Conservation (phyloP, 345 rosid species). For the Murraya koenigii region DNA sequence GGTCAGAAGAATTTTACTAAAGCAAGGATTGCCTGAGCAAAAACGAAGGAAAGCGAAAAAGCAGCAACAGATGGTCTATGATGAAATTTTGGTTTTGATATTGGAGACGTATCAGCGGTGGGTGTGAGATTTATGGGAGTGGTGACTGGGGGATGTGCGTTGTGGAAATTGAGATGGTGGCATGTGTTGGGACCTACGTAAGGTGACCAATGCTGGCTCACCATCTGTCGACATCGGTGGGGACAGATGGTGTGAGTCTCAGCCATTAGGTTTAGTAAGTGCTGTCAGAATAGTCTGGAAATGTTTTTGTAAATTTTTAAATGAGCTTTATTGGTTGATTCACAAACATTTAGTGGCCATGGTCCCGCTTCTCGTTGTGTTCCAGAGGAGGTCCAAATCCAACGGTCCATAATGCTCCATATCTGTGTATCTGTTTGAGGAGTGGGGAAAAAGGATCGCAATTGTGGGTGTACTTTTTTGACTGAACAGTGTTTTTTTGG, state of each 20-base stretch:
- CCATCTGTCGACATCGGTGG: slow-evolving; percentile 14
- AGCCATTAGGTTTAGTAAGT: slow-evolving; percentile 7
- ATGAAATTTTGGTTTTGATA: not conserved
- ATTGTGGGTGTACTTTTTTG: not conserved
- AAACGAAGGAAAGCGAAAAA: not conserved
- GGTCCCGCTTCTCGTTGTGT: slow-evolving; percentile 16
- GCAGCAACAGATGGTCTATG: not conserved
- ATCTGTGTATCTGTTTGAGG: not conserved
- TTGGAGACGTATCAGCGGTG: slow-evolving; percentile 24
- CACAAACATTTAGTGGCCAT: not conserved
- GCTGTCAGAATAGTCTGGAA: slow-evolving; percentile 20
- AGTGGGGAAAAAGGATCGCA: not conserved
- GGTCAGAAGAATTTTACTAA: not conserved
- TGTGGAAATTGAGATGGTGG: slow-evolving; percentile 1
- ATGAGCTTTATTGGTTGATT: slow-evolving; percentile 21
- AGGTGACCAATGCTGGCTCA: slow-evolving; percentile 10
- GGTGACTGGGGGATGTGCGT: not conserved
- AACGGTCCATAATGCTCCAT: not conserved
- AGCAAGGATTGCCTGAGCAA: not conserved
- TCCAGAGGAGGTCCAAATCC: not conserved
- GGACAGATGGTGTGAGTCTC: slow-evolving; percentile 14
- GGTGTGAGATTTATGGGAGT: slow-evolving; percentile 21
- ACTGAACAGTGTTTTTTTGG: not conserved
- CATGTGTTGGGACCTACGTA: slow-evolving; percentile 22
- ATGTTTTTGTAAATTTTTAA: slow-evolving; percentile 14